Evolutionary conservation across 148 eudicot genomes (phyloP).

Genomic region (Heliosperma pusillum): DNA sequence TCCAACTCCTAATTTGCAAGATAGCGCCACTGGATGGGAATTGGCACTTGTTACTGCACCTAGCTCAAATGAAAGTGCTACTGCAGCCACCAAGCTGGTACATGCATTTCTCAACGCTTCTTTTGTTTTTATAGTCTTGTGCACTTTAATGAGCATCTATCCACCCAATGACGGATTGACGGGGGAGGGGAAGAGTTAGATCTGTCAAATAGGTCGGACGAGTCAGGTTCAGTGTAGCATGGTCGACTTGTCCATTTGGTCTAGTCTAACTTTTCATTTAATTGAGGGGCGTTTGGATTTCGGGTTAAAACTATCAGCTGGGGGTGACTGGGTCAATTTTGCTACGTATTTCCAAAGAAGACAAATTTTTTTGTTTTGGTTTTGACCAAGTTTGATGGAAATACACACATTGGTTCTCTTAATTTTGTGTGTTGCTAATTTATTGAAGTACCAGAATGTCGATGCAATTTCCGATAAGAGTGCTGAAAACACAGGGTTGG

Average conservation of each 20-base stretch:
- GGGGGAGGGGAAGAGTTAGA: too few relatives aligned
- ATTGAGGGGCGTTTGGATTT: neutral
- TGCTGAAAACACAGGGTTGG: too few relatives aligned
- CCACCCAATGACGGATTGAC: neutral
- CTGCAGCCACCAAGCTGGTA: conserved; percentile 75
- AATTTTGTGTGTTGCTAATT: too few relatives aligned
- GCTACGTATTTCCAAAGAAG: too few relatives aligned
- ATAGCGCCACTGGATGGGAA: conserved; percentile 93
- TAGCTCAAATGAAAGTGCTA: conserved; percentile 59
- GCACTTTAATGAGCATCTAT: neutral
- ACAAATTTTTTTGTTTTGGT: too few relatives aligned
- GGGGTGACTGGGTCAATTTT: neutral
- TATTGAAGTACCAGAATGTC: too few relatives aligned
- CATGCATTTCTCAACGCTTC: neutral
- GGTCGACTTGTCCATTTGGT: neutral
- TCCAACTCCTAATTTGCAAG: conserved; percentile 42
- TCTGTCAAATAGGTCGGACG: neutral
- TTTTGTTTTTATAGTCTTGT: neutral
- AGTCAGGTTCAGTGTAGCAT: neutral
- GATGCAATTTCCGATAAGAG: too few relatives aligned
- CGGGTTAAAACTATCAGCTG: neutral
- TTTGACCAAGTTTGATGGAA: too few relatives aligned
- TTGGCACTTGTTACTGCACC: conserved; percentile 94
- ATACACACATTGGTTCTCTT: too few relatives aligned
- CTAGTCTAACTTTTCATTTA: neutral